These are phyloP conservation scores for Tulasnella sp. DNA, from an alignment of 768 basidiomycete genomes.

Conservation along the genomic window DNA sequence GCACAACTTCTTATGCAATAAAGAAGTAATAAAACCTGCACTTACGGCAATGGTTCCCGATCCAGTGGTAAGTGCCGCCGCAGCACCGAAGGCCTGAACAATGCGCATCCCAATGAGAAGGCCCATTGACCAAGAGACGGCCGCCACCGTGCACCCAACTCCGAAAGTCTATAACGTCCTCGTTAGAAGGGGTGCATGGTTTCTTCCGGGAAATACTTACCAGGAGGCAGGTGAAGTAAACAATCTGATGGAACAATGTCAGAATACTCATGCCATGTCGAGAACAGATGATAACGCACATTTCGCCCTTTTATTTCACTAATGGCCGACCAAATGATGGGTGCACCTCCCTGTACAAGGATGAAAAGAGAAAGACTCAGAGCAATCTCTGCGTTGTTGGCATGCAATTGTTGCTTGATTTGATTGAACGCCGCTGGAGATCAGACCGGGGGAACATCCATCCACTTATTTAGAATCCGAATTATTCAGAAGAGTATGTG, in stretches of 20 bases:
- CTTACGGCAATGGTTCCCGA: conserved; percentile 55
- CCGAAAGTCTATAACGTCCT: conserved; percentile 18
- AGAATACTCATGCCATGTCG: too few species aligned
- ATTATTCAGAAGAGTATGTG: background rate
- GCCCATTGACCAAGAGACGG: conserved; percentile 15
- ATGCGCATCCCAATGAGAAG: conserved; percentile 25
- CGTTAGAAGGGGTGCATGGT: background rate
- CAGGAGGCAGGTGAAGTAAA: conserved; percentile 22
- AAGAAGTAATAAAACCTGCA: background rate
- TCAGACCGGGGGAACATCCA: background rate
- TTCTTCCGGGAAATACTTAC: conserved; percentile 15
- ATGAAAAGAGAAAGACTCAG: conserved; percentile 63
- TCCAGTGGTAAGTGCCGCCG: conserved; percentile 59
- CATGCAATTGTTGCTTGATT: conserved; percentile 48
- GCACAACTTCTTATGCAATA: background rate
- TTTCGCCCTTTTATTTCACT: conserved; percentile 70
- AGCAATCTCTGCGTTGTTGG: conserved; percentile 51
- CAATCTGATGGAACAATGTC: conserved; percentile 13
- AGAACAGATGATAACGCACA: conserved; percentile 28
- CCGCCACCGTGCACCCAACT: conserved; percentile 19
- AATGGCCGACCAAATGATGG: conserved; percentile 54
- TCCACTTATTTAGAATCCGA: background rate
- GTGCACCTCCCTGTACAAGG: conserved; percentile 54
- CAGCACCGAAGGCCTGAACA: conserved; percentile 35
- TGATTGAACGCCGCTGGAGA: conserved; percentile 47